phyloP scores from a whole-genome alignment of 805 yeast genomes.

The Groenewaldozyma tartarivorans region DNA sequence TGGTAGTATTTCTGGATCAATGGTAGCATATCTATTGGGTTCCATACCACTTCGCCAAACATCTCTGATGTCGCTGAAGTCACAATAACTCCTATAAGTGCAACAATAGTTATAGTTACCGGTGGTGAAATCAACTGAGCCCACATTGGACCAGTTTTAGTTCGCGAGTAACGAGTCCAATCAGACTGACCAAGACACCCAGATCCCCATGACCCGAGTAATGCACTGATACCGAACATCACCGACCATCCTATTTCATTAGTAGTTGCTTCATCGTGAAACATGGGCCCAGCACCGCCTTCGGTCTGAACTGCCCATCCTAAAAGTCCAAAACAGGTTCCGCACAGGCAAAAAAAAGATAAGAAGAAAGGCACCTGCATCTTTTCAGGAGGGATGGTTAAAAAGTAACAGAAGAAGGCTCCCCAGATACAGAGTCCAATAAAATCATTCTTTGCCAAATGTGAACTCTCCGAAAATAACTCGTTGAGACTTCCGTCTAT shows the following conservation, averaged over 20 bases:
- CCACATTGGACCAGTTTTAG: constrained; percentile 5
- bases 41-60: constrained; percentile 38
- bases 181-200: constrained; percentile 13
- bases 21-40: too few species aligned
- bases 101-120: constrained; percentile 9
- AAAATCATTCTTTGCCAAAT: constrained; percentile 5
- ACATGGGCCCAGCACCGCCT: constrained; percentile 2
- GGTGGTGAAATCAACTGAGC: constrained; percentile 13
- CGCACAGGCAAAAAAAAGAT: too few species aligned
- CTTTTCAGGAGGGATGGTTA: constrained; percentile 8
- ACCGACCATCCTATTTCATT: constrained; percentile 6
- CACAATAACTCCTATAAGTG: constrained; percentile 34
- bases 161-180: constrained; percentile 10
- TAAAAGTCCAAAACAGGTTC: constrained; percentile 8
- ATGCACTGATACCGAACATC: constrained; percentile 1
- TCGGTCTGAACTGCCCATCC: constrained; percentile 10
- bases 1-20: constrained; percentile 8
- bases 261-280: too few species aligned
- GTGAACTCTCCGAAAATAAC: too few species aligned
- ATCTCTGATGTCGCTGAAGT: constrained; percentile 35
- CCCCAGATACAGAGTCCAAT: constrained; percentile 10
- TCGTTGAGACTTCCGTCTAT: too few species aligned
- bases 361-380: constrained; percentile 9
- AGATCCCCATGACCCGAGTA: constrained; percentile 12
- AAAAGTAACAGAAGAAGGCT: constrained; percentile 4